phyloP scores from a whole-genome alignment of 2,329 filamentous ascomycete genomes.

The Stemphylium lycopersici region DNA sequence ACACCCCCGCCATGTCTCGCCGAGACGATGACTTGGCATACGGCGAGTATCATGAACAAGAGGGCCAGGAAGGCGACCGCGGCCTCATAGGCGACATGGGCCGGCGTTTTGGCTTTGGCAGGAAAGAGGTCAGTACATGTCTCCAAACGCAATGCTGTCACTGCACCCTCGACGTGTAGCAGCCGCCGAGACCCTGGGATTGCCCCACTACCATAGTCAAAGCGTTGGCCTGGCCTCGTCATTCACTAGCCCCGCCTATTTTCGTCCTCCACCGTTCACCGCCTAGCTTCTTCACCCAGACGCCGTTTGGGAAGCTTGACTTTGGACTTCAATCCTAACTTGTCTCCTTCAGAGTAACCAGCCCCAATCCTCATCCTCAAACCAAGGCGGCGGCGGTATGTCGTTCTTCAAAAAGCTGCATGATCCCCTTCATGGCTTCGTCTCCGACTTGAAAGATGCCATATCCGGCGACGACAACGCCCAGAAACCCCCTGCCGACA shows the following conservation, averaged over 20 bases:
- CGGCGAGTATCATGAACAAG: slow-evolving; percentile 56
- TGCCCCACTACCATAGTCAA: slow-evolving; percentile 17
- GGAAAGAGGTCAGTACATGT: slow-evolving; percentile 38
- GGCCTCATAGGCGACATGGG: slow-evolving; percentile 61
- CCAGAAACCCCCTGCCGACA: slow-evolving; percentile 49
- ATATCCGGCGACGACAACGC: slow-evolving; percentile 55
- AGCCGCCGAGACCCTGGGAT: slow-evolving; percentile 17
- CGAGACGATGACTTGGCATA: slow-evolving; percentile 62
- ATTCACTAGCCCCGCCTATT: slow-evolving; percentile 7
- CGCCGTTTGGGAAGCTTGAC: not conserved
- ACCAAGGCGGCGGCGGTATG: slow-evolving; percentile 40
- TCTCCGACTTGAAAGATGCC: slow-evolving; percentile 58
- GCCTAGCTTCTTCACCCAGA: slow-evolving; percentile 7
- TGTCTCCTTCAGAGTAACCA: slow-evolving; percentile 23
- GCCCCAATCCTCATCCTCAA: slow-evolving; percentile 33
- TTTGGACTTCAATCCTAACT: slow-evolving; percentile 1
- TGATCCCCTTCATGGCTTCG: slow-evolving; percentile 57
- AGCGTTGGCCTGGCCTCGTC: slow-evolving; percentile 18
- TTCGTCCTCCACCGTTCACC: slow-evolving; percentile 3
- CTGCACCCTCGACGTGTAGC: slow-evolving; percentile 18
- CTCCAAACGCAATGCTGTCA: slow-evolving; percentile 26
- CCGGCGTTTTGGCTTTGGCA: slow-evolving; percentile 50
- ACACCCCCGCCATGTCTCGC: slow-evolving; percentile 38
- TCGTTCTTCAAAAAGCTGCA: slow-evolving; percentile 63
- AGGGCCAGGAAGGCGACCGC: slow-evolving; percentile 52